phyloP scores from a whole-genome alignment of 371 early-diverging fungal genomes.

The Syncephalastrum racemosum region DNA sequence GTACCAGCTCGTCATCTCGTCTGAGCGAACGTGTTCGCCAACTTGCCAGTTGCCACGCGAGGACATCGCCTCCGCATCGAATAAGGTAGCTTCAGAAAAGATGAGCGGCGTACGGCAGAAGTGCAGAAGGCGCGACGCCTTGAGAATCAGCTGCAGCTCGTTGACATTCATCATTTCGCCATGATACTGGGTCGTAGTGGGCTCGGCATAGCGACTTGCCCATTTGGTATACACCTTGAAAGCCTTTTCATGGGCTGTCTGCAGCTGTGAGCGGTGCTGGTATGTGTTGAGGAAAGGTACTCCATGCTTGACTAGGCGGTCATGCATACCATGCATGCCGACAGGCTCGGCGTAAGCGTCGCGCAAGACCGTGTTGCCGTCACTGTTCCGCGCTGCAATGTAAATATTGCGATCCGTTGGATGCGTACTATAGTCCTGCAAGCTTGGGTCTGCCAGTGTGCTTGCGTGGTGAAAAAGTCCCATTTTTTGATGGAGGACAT shows the following conservation, averaged over 20 bases:
- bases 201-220: conserved; percentile 54
- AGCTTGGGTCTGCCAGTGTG: conserved; percentile 18
- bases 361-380: conserved; percentile 49
- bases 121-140: conserved; percentile 62
- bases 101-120: conserved; percentile 67
- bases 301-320: conserved; percentile 58
- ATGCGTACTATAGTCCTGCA: background rate
- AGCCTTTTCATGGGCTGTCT: conserved; percentile 65
- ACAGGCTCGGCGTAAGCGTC: conserved; percentile 45
- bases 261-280: conserved; percentile 50
- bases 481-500: conserved; percentile 69
- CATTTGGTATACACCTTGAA: conserved; percentile 66
- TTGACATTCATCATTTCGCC: conserved; percentile 54
- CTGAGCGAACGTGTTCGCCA: conserved; percentile 5
- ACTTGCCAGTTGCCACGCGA: conserved; percentile 6
- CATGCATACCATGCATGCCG: conserved; percentile 32
- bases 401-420: conserved; percentile 1
- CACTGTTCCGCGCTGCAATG: conserved; percentile 1
- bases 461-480: conserved; percentile 65
- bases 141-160: conserved; percentile 60
- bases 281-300: conserved; percentile 59
- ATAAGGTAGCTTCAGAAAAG: conserved; percentile 38
- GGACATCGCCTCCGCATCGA: conserved; percentile 2
- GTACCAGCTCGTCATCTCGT: conserved; percentile 53
- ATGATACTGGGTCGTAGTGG: background rate